Evolutionary conservation across 1,139 yeast genomes (phyloP), one percentile per base, ranked within the genome.

Genomic region (Arxiozyma telluris): DNA sequence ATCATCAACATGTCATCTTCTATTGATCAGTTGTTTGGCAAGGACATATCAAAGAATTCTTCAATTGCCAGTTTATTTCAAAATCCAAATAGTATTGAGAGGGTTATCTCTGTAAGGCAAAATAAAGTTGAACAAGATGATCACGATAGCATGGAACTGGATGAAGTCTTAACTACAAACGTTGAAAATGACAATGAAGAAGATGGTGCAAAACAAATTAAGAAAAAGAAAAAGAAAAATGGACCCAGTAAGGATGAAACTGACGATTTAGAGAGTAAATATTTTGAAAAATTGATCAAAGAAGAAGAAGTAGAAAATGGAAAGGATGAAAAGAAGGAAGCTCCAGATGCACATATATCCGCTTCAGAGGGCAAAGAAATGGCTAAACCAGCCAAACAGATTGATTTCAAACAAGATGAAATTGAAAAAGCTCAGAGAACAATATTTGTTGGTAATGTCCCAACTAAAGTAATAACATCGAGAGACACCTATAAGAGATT

Each of bases 371-470:
- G 52, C 22, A 38, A 52, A 6, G 47, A 49, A 17, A 57, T 57
- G 39, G 58, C 53, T 21, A 56, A 56, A 41, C 56, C 57, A 18
- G 76, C 73, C 9, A 67, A 66, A 46, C 70, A 62, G 5, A 55
- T 69, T 11, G 76, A 74, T 52, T 62, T 83, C 53, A 84, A 84
- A 63, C 87, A 83, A 58, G 69, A 71, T 12, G 96, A 90, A 67
- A 74, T 89, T 53, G 87, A 81, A 61, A 88, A 90, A 70, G 96
- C 96, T 1, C 93, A 88, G 63, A 79, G 85, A 62, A 93, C 98
- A 0, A 75, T 91, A 0, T 94, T 94, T 66, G 84, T 94, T 15
- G 98, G 98, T 49, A 94, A 94, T 69, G 81, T 93, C 23, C 80
- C 88, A 21, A 73, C 82, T 41, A 65, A 74, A 1, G 90, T 83